Percentiles rank a stretch among this genome's conserved stretches.
Evolutionary conservation across 75 land plant species (phyloP).

Genomic region (Cupressus sempervirens): DNA sequence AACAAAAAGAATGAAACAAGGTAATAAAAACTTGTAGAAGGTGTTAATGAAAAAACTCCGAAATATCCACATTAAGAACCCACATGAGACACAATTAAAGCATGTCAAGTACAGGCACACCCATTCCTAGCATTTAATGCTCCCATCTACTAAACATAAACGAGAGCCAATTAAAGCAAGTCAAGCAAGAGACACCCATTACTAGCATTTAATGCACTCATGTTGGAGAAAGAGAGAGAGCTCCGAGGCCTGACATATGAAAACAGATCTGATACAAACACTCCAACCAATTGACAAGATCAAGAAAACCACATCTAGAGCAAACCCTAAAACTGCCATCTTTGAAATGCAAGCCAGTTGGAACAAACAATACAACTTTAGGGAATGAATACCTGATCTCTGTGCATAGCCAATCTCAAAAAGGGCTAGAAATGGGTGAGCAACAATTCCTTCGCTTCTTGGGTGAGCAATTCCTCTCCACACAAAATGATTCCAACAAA

Average conservation of each 20-base stretch:
- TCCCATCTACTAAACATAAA: not conserved
- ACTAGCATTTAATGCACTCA: no score
- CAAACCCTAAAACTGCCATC: not conserved
- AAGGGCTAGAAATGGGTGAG: not conserved
- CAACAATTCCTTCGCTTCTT: no score
- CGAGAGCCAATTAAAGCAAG: not conserved
- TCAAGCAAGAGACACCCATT: no score
- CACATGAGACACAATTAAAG: not conserved
- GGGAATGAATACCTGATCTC: not conserved
- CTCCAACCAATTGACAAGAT: not conserved
- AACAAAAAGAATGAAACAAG: no score
- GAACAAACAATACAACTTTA: not conserved
- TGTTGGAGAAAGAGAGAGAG: not conserved
- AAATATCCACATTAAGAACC: not conserved
- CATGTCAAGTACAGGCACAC: not conserved
- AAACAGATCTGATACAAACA: not conserved
- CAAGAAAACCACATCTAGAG: not conserved
- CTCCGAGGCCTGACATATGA: not conserved
- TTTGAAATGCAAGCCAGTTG: not conserved
- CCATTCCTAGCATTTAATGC: not conserved
- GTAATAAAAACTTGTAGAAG: no score
- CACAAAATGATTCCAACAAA: no score
- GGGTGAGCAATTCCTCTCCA: no score
- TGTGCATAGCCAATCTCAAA: not conserved
- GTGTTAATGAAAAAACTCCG: no score